Evolutionary conservation across 352 stramenopile species (phyloP), one percentile per base, ranked within the genome.

Genomic region (Pythium plurisporium): DNA sequence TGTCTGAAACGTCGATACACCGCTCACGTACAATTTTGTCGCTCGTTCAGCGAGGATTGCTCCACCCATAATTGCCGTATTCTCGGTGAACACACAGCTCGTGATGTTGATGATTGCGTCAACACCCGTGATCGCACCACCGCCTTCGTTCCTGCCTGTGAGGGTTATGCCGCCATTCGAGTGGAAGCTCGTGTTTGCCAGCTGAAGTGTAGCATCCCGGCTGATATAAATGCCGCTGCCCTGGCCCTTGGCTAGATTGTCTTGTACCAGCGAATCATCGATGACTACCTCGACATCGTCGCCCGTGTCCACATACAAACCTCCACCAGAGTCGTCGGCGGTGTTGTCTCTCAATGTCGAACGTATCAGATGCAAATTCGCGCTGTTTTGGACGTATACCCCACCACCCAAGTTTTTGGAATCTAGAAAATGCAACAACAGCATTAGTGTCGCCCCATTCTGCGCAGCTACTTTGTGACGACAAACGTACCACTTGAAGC

Each of bases 281-380:
- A 89, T 29, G 3, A 55, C 72, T 1, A 59, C 76, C 8, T 57
- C 20, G 10, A 81, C 75, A 30, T 56, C 37, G 11, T 81, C 65
- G 2, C 79, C 79, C 0, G 74, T 85, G 33, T 87, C 73, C 7
- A 89, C 19, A 40, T 66, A 89, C 33, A 89, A 58, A 1, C 65
- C 79, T 3, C 79, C 79, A 10, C 79, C 79, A 0, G 76, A 79
- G 46, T 87, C 79, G 36, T 89, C 79, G 0, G 79, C 79, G 17
- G 55, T 51, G 42, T 89, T 89, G 34, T 73, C 55, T 1, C 58
- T 59, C 10, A 89, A 17, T 5, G 61, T 40, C n/a, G 67, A 78
- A 9, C 41, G 47, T 1, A 59, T 25, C 5, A 76, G 27, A 6
- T 45, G 51, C 14, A 75, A 42, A 5, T 45, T 48, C 5, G 55